phyloP scores from a whole-genome alignment of 169 alveolate genomes.

The Theileria orientalis region DNA sequence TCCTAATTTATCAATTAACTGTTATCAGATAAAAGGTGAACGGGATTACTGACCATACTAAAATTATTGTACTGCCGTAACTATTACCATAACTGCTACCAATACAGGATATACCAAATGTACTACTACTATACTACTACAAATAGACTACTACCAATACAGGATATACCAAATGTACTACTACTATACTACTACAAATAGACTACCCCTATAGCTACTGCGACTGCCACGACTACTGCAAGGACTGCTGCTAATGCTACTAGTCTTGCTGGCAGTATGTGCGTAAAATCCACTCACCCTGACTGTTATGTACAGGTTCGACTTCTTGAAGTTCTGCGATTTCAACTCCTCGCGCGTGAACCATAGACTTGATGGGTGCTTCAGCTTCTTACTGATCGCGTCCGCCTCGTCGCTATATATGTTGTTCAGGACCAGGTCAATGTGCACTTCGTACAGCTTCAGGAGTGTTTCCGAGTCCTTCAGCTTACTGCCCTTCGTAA shows the following conservation, averaged over 20 bases:
- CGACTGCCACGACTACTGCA: too few relatives aligned
- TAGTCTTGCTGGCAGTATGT: neutral
- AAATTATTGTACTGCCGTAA: neutral
- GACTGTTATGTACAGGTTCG: slow-evolving; percentile 33
- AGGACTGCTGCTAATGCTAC: too few relatives aligned
- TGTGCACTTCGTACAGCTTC: slow-evolving; percentile 48
- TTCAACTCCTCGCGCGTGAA: slow-evolving; percentile 40
- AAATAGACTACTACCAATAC: neutral
- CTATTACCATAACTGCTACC: neutral
- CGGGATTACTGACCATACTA: neutral
- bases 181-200: slow-evolving; percentile 3
- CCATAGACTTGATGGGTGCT: slow-evolving; percentile 62
- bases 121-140: slow-evolving; percentile 1
- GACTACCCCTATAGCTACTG: neutral
- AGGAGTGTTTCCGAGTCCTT: slow-evolving; percentile 11
- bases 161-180: neutral
- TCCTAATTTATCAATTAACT: too few relatives aligned
- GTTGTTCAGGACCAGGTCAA: slow-evolving; percentile 14
- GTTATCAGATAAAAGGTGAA: neutral
- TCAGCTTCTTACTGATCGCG: neutral
- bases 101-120: neutral
- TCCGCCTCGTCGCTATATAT: slow-evolving; percentile 20
- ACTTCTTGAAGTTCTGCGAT: slow-evolving; percentile 35
- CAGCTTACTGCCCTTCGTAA: neutral
- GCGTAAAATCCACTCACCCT: slow-evolving; percentile 38